These are phyloP conservation scores for Pseudogymnoascus sp. DNA, from an alignment of 2,329 filamentous ascomycete genomes.

Conservation along the genomic window DNA sequence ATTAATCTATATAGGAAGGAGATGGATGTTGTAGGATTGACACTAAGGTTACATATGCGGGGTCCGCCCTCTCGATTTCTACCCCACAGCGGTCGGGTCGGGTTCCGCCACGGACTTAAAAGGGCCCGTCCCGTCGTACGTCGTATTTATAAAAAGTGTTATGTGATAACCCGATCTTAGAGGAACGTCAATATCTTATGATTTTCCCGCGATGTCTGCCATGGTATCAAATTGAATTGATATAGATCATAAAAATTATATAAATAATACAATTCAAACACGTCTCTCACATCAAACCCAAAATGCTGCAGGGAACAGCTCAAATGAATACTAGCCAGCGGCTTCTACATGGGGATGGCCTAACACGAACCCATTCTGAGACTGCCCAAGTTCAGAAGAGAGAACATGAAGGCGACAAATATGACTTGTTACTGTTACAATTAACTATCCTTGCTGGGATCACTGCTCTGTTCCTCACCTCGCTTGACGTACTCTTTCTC, in stretches of 20 bases:
- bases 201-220: neutral
- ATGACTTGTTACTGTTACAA: neutral
- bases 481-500: neutral
- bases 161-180: neutral
- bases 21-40: neutral
- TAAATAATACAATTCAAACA: neutral
- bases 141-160: neutral
- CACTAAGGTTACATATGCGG: constrained; percentile 5
- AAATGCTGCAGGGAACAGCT: neutral
- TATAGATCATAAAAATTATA: neutral
- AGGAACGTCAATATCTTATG: neutral
- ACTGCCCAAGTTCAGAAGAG: neutral
- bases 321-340: neutral
- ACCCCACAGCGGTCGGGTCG: neutral
- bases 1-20: neutral
- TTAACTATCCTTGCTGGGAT: neutral
- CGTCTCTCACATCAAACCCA: neutral
- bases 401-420: neutral
- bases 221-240: neutral
- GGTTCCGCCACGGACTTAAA: neutral
- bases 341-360: neutral
- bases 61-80: neutral
- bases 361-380: neutral
- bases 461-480: neutral
- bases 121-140: neutral